Base-by-base conservation (phyloP, 1,139 yeast genomes). In the Trichomonascaceae sp. region DNA sequence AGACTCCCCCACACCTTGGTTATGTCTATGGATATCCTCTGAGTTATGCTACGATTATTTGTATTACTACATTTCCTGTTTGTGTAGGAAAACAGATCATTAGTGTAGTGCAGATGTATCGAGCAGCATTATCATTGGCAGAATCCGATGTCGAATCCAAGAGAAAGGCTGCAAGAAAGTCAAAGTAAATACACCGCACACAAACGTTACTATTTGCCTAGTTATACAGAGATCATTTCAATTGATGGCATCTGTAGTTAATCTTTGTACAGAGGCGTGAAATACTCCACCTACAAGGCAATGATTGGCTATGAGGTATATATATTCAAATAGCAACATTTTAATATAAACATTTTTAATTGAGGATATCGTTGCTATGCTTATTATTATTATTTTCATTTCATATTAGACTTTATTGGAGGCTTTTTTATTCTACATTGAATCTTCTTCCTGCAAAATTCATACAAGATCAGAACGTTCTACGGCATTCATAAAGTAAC, bases 21-120 rank as follows among this genome's bases (percentile, higher is more conserved):
- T 71, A 70, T 61, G 47, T 76, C 47, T 64, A 72, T 50, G 76
- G 75, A 18, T 71, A 79, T 58, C 73, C 73, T 2, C 66, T 74
- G 51, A 82, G 88, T 71, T 74, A 83, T 63, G 88, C 95, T 24
- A 85, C 91, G 41, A 70, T 83, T 47, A 71, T 88, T 65, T 80
- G 81, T 18, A 74, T 80, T 63, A 61, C 83, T 49, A 83, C 93
- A 61, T 79, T 87, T 58, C 99, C 99, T 43, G 78, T 91, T 55
- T 93, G 96, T 90, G 70, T 82, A 20, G 89, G 90, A 73, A 95
- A 95, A 74, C 99, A 95, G 74, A 73, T 86, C 60, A 87, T 96
- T 61, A 95, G 95, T 66, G 83, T 88, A 36, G 82, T 95, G 59
- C 99, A 95, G 72, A 74, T 95, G 79, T 79, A 82, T 60, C 82